A percentile compares a stretch with the other conserved stretches of the same genome.
These are phyloP conservation scores for Pestalotiopsis sp. DNA, from an alignment of 2,329 filamentous ascomycete species.

Conservation along the genomic window DNA sequence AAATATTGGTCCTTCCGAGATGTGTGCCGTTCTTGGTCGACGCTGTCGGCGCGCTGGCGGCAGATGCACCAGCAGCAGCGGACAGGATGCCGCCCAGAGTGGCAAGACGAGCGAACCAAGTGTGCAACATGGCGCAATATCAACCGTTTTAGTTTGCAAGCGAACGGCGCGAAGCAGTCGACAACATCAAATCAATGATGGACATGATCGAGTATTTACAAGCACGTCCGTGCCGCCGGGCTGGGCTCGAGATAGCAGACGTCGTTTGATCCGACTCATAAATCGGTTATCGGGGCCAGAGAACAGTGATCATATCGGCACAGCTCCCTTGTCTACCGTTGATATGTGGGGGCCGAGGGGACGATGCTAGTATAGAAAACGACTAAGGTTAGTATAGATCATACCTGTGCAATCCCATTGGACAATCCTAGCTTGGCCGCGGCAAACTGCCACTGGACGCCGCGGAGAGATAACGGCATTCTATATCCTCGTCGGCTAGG, in stretches of 20 bases:
- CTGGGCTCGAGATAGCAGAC: neutral
- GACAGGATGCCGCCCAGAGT: neutral
- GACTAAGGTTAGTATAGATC: neutral
- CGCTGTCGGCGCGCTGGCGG: slow-evolving; percentile 13
- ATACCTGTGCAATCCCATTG: neutral
- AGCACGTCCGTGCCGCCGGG: neutral
- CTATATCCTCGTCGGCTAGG: neutral
- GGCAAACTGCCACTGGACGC: neutral
- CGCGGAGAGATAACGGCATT: neutral
- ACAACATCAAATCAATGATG: neutral
- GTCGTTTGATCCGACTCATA: neutral
- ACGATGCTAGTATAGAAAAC: neutral
- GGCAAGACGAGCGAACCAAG: neutral
- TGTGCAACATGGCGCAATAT: neutral
- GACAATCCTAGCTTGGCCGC: neutral
- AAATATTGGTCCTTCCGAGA: slow-evolving; percentile 31
- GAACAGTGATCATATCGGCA: neutral
- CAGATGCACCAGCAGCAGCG: neutral
- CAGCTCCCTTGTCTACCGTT: neutral
- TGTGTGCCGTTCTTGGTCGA: slow-evolving; percentile 36
- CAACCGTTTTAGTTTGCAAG: neutral
- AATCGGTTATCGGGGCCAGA: neutral
- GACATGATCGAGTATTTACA: neutral
- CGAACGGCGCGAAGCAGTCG: neutral
- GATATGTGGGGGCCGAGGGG: neutral